Base-by-base conservation (phyloP, 805 yeast species). In the Suhomyces vadensis region DNA sequence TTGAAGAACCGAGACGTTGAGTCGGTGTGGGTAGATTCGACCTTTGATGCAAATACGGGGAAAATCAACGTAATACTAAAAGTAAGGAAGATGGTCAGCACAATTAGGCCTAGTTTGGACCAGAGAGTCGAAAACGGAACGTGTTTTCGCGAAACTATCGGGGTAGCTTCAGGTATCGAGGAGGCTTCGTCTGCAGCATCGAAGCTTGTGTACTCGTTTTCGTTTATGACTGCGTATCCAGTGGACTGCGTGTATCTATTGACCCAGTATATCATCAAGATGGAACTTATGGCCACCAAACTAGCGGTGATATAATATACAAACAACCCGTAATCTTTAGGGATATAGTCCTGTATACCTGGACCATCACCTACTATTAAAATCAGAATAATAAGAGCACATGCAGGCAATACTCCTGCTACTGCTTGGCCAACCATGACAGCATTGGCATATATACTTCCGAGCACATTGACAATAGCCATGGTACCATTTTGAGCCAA, bases 371-470 rank as follows among this genome's bases (percentile, higher is more conserved):
- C 77, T 9, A 67, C 65, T 4, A 68, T 37, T 41, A 78, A 55
- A 20, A 79, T 80, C 8, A 85, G 78, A 8, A 76, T 47, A 48
- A 82, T 83, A 53, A 81, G 76, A 10, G 85, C 82, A 14, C 86
- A 59, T 0, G 96, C 82, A 2, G 99, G 98, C 26, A 92, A 67
- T 0, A 94, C 96, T 2, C 99, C 99, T 0, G 97, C 89, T 13
- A 92, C 69, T 0, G 96, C 96, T 63, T 92, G 96, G 1, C 99
- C 99, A 3, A 91, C 91, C 85, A 94, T 87, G 1, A 85, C 85
- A 0, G 87, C 95, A 57, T 94, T 96, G 8, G 95, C 91, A 59
- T 79, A 87, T 10, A 81, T 75, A 1, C 88, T 75, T 3, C 94
- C 91, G 58, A 81, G 72, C 1, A 85, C 80, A 55, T 87, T 87